Conservation (phyloP, 768 basidiomycete species). For the Pulveroboletus sp. region DNA sequence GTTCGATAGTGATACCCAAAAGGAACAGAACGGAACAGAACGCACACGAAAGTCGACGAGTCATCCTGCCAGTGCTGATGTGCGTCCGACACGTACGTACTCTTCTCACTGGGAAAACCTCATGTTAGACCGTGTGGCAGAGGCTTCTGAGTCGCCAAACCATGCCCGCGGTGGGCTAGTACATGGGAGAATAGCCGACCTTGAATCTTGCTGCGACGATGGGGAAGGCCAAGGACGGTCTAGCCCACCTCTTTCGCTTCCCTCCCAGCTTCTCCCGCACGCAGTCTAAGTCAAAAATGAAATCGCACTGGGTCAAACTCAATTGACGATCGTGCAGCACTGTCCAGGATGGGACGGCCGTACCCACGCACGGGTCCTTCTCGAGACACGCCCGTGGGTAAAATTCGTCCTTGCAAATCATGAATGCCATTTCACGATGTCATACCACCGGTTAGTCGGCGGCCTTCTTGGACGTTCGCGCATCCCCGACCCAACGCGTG, state of each 20-base stretch:
- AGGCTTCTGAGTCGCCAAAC: constrained; percentile 1
- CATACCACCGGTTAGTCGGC: neutral
- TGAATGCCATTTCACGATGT: neutral
- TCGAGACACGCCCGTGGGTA: constrained; percentile 6
- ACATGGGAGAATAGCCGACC: constrained; percentile 1
- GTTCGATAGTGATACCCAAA: neutral
- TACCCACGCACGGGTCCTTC: constrained; percentile 9
- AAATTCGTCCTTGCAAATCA: neutral
- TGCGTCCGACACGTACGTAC: neutral
- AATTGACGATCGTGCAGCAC: constrained; percentile 3
- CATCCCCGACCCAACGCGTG: neutral
- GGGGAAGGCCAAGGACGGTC: neutral
- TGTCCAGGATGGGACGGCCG: neutral
- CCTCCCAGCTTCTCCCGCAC: neutral
- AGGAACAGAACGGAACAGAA: neutral
- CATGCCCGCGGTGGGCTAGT: neutral
- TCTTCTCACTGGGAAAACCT: neutral
- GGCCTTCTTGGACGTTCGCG: neutral
- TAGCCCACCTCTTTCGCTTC: neutral
- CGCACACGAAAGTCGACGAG: neutral
- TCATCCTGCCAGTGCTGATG: too few relatives aligned
- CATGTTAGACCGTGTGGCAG: neutral
- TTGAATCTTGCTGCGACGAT: neutral
- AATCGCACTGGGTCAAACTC: constrained; percentile 21
- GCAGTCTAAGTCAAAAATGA: constrained; percentile 3